Conservation (phyloP, 2,329 filamentous ascomycete genomes). For the Allantophomopsis cytisporea region DNA sequence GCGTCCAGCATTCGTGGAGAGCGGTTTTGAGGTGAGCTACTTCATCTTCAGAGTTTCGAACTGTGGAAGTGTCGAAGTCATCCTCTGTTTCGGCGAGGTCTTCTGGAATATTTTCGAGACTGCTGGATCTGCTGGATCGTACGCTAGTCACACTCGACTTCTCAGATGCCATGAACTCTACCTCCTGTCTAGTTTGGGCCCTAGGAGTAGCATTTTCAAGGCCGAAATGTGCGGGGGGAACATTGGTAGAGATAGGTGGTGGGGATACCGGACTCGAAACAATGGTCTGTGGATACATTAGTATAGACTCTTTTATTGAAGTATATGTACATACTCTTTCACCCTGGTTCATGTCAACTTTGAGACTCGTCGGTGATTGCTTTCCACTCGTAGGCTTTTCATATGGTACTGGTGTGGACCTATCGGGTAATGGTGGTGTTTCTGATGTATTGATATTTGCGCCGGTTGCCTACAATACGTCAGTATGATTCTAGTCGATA, state of each 20-base stretch:
- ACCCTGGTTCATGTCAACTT: slow-evolving; percentile 8
- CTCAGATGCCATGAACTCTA: slow-evolving; percentile 39
- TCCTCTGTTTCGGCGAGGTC: slow-evolving; percentile 35
- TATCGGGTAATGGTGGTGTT: slow-evolving; percentile 2
- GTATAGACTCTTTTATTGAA: not conserved
- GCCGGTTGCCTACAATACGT: slow-evolving; percentile 6
- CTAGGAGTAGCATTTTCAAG: slow-evolving; percentile 62
- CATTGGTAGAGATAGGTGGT: slow-evolving; percentile 63
- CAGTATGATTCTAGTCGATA: slow-evolving; percentile 3
- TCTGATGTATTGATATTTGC: slow-evolving; percentile 8
- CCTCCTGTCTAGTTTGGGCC: slow-evolving; percentile 70
- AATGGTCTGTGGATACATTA: slow-evolving; percentile 7
- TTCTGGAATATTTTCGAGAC: slow-evolving; percentile 24
- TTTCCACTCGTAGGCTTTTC: slow-evolving; percentile 3
- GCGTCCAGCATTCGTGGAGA: slow-evolving; percentile 79
- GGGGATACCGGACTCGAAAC: slow-evolving; percentile 26
- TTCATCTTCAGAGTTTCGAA: slow-evolving; percentile 39
- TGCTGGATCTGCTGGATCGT: slow-evolving; percentile 30
- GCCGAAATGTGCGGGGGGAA: slow-evolving; percentile 52
- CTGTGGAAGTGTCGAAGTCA: slow-evolving; percentile 27
- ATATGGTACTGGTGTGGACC: slow-evolving; percentile 18
- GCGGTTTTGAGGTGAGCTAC: slow-evolving; percentile 59
- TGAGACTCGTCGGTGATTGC: slow-evolving; percentile 3
- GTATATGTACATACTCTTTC: slow-evolving; percentile 12
- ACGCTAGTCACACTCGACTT: slow-evolving; percentile 37